Base-by-base conservation (phyloP, 176 grass and related monocot species). In the Oropetium thomaeum region DNA sequence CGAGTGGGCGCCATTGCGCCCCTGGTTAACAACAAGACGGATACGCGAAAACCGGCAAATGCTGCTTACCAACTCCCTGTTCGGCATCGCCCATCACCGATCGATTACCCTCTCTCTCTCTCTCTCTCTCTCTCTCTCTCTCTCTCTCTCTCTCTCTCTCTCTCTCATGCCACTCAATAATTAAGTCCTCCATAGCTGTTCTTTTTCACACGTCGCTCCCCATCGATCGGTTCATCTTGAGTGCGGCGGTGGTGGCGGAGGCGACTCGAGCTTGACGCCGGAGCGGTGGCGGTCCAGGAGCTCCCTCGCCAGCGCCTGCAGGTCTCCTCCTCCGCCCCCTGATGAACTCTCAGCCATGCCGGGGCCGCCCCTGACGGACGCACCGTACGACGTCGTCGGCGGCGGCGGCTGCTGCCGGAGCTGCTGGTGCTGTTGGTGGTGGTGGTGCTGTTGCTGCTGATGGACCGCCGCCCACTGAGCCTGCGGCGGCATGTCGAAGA, bases 221-320 rank as follows among this genome's bases (percentile, higher is more conserved):
- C 65, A 37, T 73, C 60, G 65, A 19, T 20, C 67, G 32, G n/a
- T 22, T 55, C 63, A 84, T 62, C 81, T 76, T 14, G 65, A 32
- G 60, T 84, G 84, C 37, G 73, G 88, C 20, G 87, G 88, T 8
- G 52, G 86, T 9, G 70, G 86, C 7, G 52, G 84, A 29, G 69
- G 83, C 23, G 76, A 79, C 51, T 96, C 89, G 22, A 65, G 77
- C 69, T 89, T 88, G 44, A 71, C 79, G 33, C 73, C 81, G 19
- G 81, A 83, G 13, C 92, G 61, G 23, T 99, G 91, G 40, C 89
- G 84, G 65, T 92, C 87, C 48, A 95, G 89, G 38, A 99, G 89
- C 82, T 92, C 91, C 80, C 91, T 86, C 19, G 96, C 96, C 67
- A 99, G 82, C 41, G 79, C 82, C 82, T 99, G 96, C 63, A 99